Evolutionary conservation across 2,329 filamentous ascomycete genomes (phyloP).

Genomic region (Aaosphaeria pasadenensis): DNA sequence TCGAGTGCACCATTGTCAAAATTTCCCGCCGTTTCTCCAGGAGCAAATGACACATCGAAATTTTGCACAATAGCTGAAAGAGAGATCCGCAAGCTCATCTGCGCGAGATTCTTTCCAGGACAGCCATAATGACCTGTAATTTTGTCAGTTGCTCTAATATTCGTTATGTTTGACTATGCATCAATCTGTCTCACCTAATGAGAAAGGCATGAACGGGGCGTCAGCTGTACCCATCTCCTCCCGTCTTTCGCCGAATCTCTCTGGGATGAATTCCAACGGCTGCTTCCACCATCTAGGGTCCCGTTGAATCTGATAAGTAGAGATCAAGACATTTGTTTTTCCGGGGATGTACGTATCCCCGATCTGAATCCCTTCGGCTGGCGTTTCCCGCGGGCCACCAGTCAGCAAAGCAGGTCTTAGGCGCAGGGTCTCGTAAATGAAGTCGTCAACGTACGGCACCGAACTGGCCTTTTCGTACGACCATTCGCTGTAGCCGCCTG

Average conservation of each 20-base stretch:
- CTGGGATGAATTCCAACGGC: slow-evolving; percentile 10
- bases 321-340: slow-evolving; percentile 9
- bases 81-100: slow-evolving; percentile 14
- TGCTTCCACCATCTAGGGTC: slow-evolving; percentile 15
- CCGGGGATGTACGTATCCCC: slow-evolving; percentile 13
- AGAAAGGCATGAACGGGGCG: slow-evolving; percentile 13
- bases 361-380: slow-evolving; percentile 29
- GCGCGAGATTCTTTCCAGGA: slow-evolving; percentile 19
- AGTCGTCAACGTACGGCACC: slow-evolving; percentile 29
- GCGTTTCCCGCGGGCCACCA: slow-evolving; percentile 39
- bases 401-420: slow-evolving; percentile 38
- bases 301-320: slow-evolving; percentile 18
- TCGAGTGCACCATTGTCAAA: slow-evolving; percentile 18
- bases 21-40: slow-evolving; percentile 14
- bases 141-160: not conserved
- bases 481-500: slow-evolving; percentile 16
- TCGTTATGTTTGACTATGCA: not conserved
- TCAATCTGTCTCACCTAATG: no score
- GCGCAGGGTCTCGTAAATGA: slow-evolving; percentile 35
- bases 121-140: slow-evolving; percentile 12
- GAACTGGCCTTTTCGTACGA: slow-evolving; percentile 25
- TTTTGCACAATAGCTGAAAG: slow-evolving; percentile 13
- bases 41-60: slow-evolving; percentile 17
- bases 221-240: slow-evolving; percentile 14
- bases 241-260: slow-evolving; percentile 11